phyloP scores from a whole-genome alignment of 2,329 filamentous ascomycete genomes.

The Geoglossum cookeanum region DNA sequence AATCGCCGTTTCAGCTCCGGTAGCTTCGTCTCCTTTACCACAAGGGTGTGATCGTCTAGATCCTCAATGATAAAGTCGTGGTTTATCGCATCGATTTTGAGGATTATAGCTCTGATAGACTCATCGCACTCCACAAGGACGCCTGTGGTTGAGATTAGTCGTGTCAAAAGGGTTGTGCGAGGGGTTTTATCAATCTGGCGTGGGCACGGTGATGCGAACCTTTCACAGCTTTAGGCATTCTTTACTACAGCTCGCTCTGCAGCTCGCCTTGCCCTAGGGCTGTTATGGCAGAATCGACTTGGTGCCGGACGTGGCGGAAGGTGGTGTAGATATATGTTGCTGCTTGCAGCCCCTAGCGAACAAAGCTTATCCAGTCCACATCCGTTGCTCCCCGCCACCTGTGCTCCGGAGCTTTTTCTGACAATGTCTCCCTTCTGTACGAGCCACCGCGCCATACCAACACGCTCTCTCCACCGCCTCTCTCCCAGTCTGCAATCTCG shows the following conservation, averaged over 20 bases:
- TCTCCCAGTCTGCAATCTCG: too few species aligned
- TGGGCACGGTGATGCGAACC: background rate
- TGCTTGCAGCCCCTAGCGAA: too few species aligned
- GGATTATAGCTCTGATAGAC: constrained; percentile 28
- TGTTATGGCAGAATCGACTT: background rate
- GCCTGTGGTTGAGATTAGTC: constrained; percentile 14
- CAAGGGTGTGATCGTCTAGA: constrained; percentile 26
- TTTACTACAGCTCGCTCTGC: background rate
- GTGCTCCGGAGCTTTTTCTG: too few species aligned
- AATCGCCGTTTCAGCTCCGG: constrained; percentile 23
- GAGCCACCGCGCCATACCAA: too few species aligned
- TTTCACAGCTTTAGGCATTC: constrained; percentile 5
- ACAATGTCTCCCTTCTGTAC: too few species aligned
- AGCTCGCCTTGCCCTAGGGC: too few species aligned
- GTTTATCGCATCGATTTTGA: constrained; percentile 27
- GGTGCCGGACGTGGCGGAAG: background rate
- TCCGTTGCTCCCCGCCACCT: too few species aligned
- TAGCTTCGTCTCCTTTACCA: constrained; percentile 27
- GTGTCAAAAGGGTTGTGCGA: background rate
- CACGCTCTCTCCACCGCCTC: too few species aligned
- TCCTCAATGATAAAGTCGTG: constrained; percentile 30
- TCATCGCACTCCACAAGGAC: constrained; percentile 29
- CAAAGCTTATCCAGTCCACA: too few species aligned
- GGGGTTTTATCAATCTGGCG: too few species aligned
- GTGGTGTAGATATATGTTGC: background rate